A percentile compares a stretch with the other conserved stretches of the same genome.
phyloP scores from a whole-genome alignment of 306 rosid species.

The Castanea crenata region DNA sequence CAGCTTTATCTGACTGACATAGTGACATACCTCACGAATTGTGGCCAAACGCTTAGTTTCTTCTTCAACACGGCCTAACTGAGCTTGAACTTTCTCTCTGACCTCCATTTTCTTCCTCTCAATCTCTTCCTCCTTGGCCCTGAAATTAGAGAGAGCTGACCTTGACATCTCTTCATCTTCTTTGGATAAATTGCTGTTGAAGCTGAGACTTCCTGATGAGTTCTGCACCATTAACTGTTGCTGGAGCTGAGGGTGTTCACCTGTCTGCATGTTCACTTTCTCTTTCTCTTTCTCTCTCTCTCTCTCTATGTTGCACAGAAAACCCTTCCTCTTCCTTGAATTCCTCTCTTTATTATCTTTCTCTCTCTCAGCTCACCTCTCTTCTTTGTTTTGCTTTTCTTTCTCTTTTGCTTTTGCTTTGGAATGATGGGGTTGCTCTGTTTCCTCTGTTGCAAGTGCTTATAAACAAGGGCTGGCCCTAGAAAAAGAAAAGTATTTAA shows the following conservation, averaged over 20 bases:
- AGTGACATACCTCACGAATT: constrained; percentile 78
- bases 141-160: constrained; percentile 89
- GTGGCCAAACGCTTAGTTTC: constrained; percentile 91
- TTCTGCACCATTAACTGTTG: constrained; percentile 76
- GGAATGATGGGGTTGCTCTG: constrained; percentile 63
- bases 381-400: neutral
- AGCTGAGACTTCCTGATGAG: constrained; percentile 81
- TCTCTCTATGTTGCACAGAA: constrained; percentile 12
- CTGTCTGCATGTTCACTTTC: constrained; percentile 41
- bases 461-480: constrained; percentile 24
- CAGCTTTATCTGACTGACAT: too few relatives aligned
- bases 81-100: constrained; percentile 82
- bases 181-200: constrained; percentile 83
- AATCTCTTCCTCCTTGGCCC: constrained; percentile 95
- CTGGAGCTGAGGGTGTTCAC: constrained; percentile 44
- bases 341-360: constrained; percentile 29
- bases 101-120: constrained; percentile 96
- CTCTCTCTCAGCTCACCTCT: neutral
- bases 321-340: constrained; percentile 34
- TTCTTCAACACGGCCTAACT: constrained; percentile 90
- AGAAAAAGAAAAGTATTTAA: neutral
- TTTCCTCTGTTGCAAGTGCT: constrained; percentile 40
- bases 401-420: constrained; percentile 34
- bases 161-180: constrained; percentile 97
- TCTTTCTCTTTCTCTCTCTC: too few relatives aligned